Percentiles rank a stretch among this genome's conserved stretches.
Evolutionary conservation across 2,329 filamentous ascomycete species (phyloP).

Genomic region (Colletotrichum sp.): DNA sequence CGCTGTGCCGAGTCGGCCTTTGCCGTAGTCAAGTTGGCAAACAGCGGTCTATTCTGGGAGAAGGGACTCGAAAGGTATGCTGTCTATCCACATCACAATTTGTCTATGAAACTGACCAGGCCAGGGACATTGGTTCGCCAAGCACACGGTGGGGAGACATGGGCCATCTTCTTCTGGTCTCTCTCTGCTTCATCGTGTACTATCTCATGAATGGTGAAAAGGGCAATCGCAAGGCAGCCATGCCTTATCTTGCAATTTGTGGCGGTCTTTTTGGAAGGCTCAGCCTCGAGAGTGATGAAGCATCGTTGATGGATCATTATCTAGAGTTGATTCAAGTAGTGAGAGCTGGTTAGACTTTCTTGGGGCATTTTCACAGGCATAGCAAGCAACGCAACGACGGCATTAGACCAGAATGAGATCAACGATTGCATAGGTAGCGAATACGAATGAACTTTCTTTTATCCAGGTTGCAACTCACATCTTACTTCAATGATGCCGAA

Average conservation of each 20-base stretch:
- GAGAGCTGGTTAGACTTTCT: not conserved
- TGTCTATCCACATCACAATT: no score
- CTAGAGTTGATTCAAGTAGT: conserved; percentile 3
- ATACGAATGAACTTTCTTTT: not conserved
- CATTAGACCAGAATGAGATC: not conserved
- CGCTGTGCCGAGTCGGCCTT: conserved; percentile 9
- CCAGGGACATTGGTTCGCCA: not conserved
- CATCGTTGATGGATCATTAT: conserved; percentile 6
- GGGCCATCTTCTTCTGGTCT: conserved; percentile 11
- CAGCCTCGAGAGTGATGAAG: conserved; percentile 1
- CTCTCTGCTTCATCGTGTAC: conserved; percentile 15
- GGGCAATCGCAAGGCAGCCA: not conserved
- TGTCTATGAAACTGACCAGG: not conserved
- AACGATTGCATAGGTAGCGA: not conserved
- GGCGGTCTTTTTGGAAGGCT: conserved; percentile 1
- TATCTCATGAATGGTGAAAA: conserved; percentile 5
- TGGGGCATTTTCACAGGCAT: not conserved
- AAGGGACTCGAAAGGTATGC: not conserved
- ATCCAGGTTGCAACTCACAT: not conserved
- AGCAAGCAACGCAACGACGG: not conserved
- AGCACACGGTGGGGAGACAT: conserved; percentile 6
- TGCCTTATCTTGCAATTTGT: conserved; percentile 12
- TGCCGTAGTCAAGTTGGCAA: conserved; percentile 6
- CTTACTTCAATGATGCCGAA: not conserved
- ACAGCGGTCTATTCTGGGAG: conserved; percentile 5